Evolutionary conservation across 2,329 filamentous ascomycete species (phyloP), one percentile per base, ranked within the genome.

Genomic region (Pseudocercospora crystallina): DNA sequence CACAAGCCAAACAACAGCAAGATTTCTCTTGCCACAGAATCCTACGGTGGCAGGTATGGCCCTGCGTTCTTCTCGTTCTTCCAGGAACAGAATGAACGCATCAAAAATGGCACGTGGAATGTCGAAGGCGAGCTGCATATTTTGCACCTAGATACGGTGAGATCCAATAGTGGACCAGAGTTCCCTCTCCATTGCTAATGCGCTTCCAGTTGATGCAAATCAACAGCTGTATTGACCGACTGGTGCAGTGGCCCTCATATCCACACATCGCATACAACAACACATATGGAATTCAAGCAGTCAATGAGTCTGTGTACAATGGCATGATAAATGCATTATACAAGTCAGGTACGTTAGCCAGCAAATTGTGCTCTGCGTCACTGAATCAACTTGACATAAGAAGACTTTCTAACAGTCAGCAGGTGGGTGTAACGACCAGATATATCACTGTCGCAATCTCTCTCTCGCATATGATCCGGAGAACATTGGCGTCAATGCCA

Each of bases 1-100:
- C 86, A 87, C 61, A 76, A 80, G 63, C 77, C 78, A 2, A 77
- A 78, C 37, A 78, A 84, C 52, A 77, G 82, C 51, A 75, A 76
- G 3, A 71, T 83, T 47, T 80, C 77, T 45, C 75, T 78, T 5
- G 68, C 69, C 83, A 80, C 58, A 79, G 47, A 59, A 31, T 54
- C 50, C 1, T 59, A 56, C 13, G 53, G 61, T 5, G 86, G 86
- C 7, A 78, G 81, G 45, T 89, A 87, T 59, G 85, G 79, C 1
- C 81, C 81, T 1, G 77, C 76, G 17, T 82, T 82, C 53, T 74
- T 76, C 12, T 68, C 72, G 8, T 80, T 80, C 60, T 79, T 84
- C 59, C 68, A 81, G 51, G 65, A 75, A n/a, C 78, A 83, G 61
- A 85, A 85, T 54, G 71, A 74, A 11, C 67, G 67, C 14, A 82